Evolutionary conservation across 2,329 filamentous ascomycete species (phyloP).

Genomic region (Epichloe sibirici): DNA sequence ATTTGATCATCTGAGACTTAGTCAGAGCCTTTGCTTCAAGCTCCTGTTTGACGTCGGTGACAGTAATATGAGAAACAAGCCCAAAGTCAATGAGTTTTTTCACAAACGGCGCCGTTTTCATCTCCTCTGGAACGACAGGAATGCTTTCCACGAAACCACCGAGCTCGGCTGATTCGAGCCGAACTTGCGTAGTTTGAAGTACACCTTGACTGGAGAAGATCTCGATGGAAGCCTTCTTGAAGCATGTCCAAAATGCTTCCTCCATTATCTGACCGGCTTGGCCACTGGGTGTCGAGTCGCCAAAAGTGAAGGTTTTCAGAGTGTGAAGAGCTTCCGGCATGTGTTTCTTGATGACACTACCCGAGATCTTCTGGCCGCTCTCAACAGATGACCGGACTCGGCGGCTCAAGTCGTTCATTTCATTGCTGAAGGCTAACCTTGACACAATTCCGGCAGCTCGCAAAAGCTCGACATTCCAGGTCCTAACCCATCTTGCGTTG

Average conservation of each 20-base stretch:
- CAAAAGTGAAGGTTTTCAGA: conserved; percentile 77
- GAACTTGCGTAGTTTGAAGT: conserved; percentile 69
- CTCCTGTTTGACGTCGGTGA: conserved; percentile 73
- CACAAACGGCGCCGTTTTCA: conserved; percentile 66
- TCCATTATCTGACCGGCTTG: conserved; percentile 80
- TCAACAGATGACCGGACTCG: conserved; percentile 39
- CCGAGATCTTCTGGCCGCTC: conserved; percentile 41
- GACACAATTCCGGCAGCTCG: conserved; percentile 83
- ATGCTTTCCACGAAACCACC: conserved; percentile 75
- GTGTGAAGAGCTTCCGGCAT: conserved; percentile 73
- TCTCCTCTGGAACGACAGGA: conserved; percentile 67
- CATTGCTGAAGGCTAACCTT: conserved; percentile 73
- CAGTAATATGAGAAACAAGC: conserved; percentile 75
- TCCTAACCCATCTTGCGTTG: conserved; percentile 87
- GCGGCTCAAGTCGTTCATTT: conserved; percentile 65
- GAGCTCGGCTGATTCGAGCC: conserved; percentile 56
- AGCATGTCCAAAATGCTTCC: conserved; percentile 92
- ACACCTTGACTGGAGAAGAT: conserved; percentile 82
- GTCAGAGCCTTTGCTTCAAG: conserved; percentile 71
- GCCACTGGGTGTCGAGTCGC: conserved; percentile 77
- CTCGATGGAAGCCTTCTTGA: conserved; percentile 70
- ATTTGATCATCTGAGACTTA: conserved; percentile 65
- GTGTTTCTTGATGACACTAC: conserved; percentile 52
- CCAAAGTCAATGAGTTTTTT: conserved; percentile 72
- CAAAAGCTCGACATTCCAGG: conserved; percentile 91